A percentile compares a stretch with the other conserved stretches of the same genome.
Conservation (phyloP, 148 eudicot species). For the Heliamphora exappendiculata region DNA sequence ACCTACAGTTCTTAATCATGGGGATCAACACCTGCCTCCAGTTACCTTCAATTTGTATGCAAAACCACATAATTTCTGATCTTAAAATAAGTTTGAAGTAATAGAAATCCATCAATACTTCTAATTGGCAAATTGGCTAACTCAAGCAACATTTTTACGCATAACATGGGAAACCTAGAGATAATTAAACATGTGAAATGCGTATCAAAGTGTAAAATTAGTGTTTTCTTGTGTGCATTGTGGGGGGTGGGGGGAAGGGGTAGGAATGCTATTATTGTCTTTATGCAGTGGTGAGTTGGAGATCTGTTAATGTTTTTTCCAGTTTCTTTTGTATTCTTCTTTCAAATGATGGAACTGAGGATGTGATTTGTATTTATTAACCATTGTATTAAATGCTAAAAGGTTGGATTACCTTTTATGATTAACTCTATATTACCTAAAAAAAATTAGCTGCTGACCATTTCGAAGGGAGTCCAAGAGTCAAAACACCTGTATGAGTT, state of each 20-base stretch:
- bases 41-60: too few species aligned
- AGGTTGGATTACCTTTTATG: neutral
- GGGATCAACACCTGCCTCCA: too few species aligned
- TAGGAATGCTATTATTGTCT: neutral
- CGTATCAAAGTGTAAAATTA: too few species aligned
- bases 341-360: neutral
- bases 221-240: neutral
- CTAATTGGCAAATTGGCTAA: neutral
- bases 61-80: too few species aligned
- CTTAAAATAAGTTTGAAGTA: too few species aligned
- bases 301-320: too few species aligned
- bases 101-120: too few species aligned
- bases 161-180: neutral
- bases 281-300: too few species aligned
- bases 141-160: neutral
- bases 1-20: too few species aligned
- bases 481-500: neutral
- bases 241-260: neutral
- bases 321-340: too few species aligned
- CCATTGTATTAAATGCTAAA: neutral
- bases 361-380: neutral
- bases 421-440: neutral
- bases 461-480: neutral
- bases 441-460: neutral
- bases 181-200: too few species aligned